Evolutionary conservation across 202 grass and related monocot species (phyloP), one percentile per base, ranked within the genome.

Genomic region (Panicum virgatum): DNA sequence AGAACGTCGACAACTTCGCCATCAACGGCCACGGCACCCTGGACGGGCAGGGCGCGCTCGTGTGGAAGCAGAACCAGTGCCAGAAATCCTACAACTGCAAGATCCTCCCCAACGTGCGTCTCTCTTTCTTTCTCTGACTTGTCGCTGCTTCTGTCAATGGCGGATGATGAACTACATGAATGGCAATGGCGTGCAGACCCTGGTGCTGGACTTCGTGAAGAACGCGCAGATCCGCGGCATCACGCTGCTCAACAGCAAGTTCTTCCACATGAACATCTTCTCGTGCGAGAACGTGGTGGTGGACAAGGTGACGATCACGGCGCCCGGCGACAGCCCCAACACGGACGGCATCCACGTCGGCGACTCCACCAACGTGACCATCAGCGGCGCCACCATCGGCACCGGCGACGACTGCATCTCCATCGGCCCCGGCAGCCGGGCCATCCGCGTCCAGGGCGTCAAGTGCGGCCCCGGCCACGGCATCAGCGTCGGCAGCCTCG

Each of bases 301-400:
- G 6, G 69, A 83, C 13, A 60, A 36, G 61, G 77, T 94, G 76
- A 75, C 18, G 19, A 79, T 94, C 80, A 72, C 18, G 9, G 83
- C 92, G 4, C 92, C 89, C 0, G 75, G 48, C 0, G 9, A 94
- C 79, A 91, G 85, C 83, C 91, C 88, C 8, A 94, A 91, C 85
- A 94, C 91, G 4, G 85, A 94, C 86, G 91, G 91, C 43, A 86
- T 94, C 80, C 91, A 94, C 88, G 63, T 94, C 51, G 88, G 88
- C 8, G 82, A 88, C 75, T 83, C 82, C 8, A 84, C 9, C 3
- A 72, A 84, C 66, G 1, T 94, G 2, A 88, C 73, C 77, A 91
- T 91, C 76, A 46, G 8, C 13, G 4, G 48, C 65, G 83, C 86
- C 12, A 74, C 34, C 66, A 91, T 94, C 86, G 72, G 12, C 89